Evolutionary conservation across 805 yeast species (phyloP), one percentile per base, ranked within the genome.

Genomic region (Lipomyces chichibuensis): DNA sequence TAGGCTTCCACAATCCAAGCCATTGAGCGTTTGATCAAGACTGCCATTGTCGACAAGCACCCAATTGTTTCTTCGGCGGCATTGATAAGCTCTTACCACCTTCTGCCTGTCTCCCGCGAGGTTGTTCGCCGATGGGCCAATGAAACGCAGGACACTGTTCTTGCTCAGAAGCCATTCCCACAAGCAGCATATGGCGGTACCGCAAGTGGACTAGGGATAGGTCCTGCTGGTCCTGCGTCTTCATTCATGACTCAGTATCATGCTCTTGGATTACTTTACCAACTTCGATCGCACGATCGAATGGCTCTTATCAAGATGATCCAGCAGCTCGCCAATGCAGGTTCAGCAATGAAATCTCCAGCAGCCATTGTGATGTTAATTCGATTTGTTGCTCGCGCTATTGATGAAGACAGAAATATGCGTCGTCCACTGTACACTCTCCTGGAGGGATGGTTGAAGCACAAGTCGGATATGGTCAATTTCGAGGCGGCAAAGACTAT

Each of bases 61-160:
- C 97, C 97, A 52, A 84, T 88, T 57, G 88, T 92, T 57, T 87
- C 97, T 3, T 89, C 97, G 3, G 98, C 99, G n/a, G 97, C 98
- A 0, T 83, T 95, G 72, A 90, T 91, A 60, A 88, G 96, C 29
- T 89, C 97, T 8, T 95, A 66, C 80, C 96, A 95, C 78, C 80
- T 95, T 74, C 82, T 93, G 72, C 96, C 97, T 2, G 88, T 91
- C 65, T 92, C 97, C 43, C 90, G 89, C 77, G 97, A 91, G 69
- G 93, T 95, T 43, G 96, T 95, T 51, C 90, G 91, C 75, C 87
- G 98, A 76, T 94, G 97, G 88, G 85, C 94, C 25, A 92, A 92
- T 77, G 99, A 95, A 82, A 88, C 96, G 17, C 93, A 90, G 79
- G 98, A 95, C 77, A 88, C 97, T n/a, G 87, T 92, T 59, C 81